Base-by-base conservation (phyloP, 2,329 filamentous ascomycete genomes). In the Torrubiella hemipterigena region DNA sequence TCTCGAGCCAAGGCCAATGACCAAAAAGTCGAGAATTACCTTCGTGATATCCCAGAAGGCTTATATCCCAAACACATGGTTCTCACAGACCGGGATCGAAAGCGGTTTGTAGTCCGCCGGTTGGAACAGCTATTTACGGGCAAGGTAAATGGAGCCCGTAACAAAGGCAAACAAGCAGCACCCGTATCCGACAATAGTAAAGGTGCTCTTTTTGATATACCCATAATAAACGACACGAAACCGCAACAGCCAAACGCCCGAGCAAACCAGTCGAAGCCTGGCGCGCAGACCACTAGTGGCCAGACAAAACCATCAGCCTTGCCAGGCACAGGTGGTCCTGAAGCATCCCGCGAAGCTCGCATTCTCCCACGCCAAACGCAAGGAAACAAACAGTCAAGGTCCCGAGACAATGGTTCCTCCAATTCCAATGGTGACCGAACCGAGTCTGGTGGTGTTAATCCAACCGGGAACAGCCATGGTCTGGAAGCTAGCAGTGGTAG, bases 111-210 rank as follows among this genome's bases (percentile, higher is more conserved):
- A 0, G 84, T 89, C 3, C 69, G 73, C 32, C 69, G 81, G 3
- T 52, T 93, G 6, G 84, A 93, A 46, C 81, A 87, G 39, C 65
- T 93, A 2, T 93, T 91, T 38, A 85, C 82, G 1, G 84, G 84
- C 3, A 81, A 78, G 46, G 62, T 67, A 13, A 54, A 51, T 4
- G 58, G 58, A 5, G 54, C 59, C 46, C 22, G 22, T 12, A n/a
- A n/a, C 14, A 14, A 11, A 5, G 10, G 12, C 12, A 11, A 11
- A n/a, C 22, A 24, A 24, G 11, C 22, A 5, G 14, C 22, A 12
- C 22, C 22, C 5, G 22, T 24, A 5, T n/a, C n/a, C n/a, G n/a
- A n/a, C n/a, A n/a, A n/a, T n/a, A n/a, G n/a, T n/a, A n/a, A n/a
- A n/a, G n/a, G n/a, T n/a, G n/a, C n/a, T n/a, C n/a, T n/a, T n/a